Evolutionary conservation across 305 asterid genomes (phyloP).

Genomic region (Solanum hybrid): DNA sequence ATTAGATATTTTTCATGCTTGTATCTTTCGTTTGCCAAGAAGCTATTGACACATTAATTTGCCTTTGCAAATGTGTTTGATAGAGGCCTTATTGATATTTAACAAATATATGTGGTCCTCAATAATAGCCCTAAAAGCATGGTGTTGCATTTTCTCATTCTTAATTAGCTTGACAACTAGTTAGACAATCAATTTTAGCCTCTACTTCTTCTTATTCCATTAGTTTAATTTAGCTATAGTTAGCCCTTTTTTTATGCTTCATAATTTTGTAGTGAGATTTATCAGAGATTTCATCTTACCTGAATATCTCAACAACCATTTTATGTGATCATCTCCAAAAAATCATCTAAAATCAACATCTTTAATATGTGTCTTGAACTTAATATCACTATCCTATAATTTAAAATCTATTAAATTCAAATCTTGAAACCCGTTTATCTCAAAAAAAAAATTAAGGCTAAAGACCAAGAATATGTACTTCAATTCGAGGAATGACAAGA

Average conservation of each 20-base stretch:
- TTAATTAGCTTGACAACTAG: background rate
- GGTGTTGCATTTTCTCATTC: background rate
- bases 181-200: too few relatives aligned
- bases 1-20: background rate
- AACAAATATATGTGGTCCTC: background rate
- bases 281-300: background rate
- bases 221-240: too few relatives aligned
- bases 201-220: too few relatives aligned
- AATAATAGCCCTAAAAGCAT: background rate
- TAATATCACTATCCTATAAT: background rate
- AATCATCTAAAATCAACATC: background rate
- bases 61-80: background rate
- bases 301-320: background rate
- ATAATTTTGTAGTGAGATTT: background rate
- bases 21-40: background rate
- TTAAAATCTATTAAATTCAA: background rate
- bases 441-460: background rate
- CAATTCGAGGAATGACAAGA: background rate
- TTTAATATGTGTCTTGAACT: background rate
- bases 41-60: background rate
- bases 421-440: background rate
- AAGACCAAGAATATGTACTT: background rate
- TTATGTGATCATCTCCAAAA: background rate
- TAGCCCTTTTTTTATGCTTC: background rate
- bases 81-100: background rate